A percentile compares a stretch with the other conserved stretches of the same genome.
phyloP scores from a whole-genome alignment of 768 basidiomycete species.

The Cystofilobasidium capitatum region DNA sequence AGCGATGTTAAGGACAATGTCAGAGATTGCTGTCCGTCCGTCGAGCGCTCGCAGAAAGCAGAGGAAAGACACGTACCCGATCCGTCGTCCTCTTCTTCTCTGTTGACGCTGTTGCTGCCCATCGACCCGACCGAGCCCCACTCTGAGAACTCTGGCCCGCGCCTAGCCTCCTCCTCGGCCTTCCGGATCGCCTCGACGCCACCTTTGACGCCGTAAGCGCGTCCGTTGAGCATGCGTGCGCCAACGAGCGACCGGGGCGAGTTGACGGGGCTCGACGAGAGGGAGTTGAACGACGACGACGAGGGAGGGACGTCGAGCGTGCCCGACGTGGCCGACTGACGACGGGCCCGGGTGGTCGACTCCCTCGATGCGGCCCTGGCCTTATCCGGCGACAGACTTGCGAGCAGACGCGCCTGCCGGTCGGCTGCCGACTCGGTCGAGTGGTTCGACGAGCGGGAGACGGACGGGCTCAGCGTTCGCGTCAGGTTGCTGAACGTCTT shows the following conservation, averaged over 20 bases:
- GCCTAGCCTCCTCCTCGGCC: constrained; percentile 17
- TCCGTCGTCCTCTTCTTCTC: constrained; percentile 18
- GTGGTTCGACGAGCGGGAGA: neutral
- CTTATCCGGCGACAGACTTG: neutral
- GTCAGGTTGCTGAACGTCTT: constrained; percentile 12
- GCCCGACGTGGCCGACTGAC: neutral
- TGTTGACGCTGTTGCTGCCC: constrained; percentile 9
- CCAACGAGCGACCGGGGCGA: constrained; percentile 12
- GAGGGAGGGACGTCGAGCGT: neutral
- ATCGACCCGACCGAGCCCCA: constrained; percentile 11
- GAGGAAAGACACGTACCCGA: constrained; percentile 5
- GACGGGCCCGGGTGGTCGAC: neutral
- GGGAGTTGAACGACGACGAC: neutral
- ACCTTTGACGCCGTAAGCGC: constrained; percentile 16
- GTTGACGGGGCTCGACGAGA: neutral
- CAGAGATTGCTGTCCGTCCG: neutral
- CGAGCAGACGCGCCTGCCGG: constrained; percentile 10
- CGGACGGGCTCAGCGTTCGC: neutral
- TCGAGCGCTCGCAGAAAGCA: neutral
- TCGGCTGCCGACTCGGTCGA: constrained; percentile 6
- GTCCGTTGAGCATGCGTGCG: constrained; percentile 22
- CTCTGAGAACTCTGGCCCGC: constrained; percentile 17
- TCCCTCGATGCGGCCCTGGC: neutral
- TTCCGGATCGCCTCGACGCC: constrained; percentile 16
- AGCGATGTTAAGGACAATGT: too few relatives aligned